A percentile compares a stretch with the other conserved stretches of the same genome.
These are phyloP conservation scores for Yamadazyma atlantica DNA, from an alignment of 1,139 yeast species.

Conservation along the genomic window DNA sequence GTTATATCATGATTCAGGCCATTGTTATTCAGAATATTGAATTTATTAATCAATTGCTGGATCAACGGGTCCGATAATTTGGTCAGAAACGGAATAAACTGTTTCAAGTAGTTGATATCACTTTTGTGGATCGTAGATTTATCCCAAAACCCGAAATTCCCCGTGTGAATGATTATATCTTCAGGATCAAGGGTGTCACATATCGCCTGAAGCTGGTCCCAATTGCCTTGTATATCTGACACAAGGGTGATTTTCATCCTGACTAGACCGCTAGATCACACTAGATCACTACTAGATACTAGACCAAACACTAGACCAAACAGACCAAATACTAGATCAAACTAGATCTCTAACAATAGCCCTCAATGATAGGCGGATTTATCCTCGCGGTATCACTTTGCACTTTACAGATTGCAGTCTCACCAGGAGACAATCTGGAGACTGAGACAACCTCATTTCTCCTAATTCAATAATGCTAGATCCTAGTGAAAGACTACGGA, in stretches of 20 bases:
- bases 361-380: no score
- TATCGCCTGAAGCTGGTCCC: constrained; percentile 17
- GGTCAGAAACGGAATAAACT: constrained; percentile 69
- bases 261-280: constrained; percentile 57
- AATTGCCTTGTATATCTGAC: constrained; percentile 38
- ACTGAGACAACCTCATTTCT: no score
- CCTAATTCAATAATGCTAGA: constrained; percentile 51
- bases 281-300: constrained; percentile 70
- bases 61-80: constrained; percentile 48
- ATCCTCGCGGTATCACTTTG: no score
- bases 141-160: constrained; percentile 79
- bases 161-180: constrained; percentile 61
- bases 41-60: constrained; percentile 44
- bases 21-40: neutral
- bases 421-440: no score
- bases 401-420: no score
- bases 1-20: constrained; percentile 13
- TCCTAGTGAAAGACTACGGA: constrained; percentile 68
- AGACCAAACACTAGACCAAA: no score
- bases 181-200: constrained; percentile 17
- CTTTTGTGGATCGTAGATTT: constrained; percentile 53
- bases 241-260: constrained; percentile 21
- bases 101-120: constrained; percentile 56
- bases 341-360: no score
- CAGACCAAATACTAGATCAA: no score